Evolutionary conservation across 176 grass and related monocot species (phyloP), one percentile per base, ranked within the genome.

Genomic region (Lolium rigidum): DNA sequence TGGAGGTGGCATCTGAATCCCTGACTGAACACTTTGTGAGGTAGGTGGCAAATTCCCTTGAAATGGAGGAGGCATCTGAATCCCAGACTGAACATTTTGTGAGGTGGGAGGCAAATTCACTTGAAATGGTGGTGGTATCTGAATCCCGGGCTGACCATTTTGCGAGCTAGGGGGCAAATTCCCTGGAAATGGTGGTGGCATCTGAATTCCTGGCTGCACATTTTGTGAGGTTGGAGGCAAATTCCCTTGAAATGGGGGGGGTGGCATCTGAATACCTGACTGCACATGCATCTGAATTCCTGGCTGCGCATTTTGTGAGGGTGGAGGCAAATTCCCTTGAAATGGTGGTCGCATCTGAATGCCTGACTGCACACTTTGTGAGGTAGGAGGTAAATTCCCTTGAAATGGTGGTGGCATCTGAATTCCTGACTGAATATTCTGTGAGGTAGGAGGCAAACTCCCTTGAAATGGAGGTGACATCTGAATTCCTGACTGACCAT

Each of bases 331-430:
- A 87, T 86, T 88, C 73, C 77, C 82, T 71, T 94, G 92, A 85
- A 94, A 91, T 84, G 90, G 81, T 66, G 90, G 50, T 59, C 85
- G 72, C 78, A 91, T 94, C 82, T 73, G 70, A 71, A 71, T 21
- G 22, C 70, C 70, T 76, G 73, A 2, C 24, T 52, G 48, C 3
- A 54, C 73, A 76, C 54, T 76, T 18, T 54, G 73, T 76, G 73
- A 35, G 24, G 73, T 54, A 18, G 73, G 48, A 51, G 92, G 92
- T 35, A 97, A 90, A 87, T 84, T 88, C 73, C 73, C 85, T 71
- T 94, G 92, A 85, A 94, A 91, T 84, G 86, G 81, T 66, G 90
- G 58, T 59, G 88, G 65, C 83, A 90, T 94, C 82, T 73, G 70
- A 71, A 71, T 46, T 48, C 70, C 70, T 48, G n/a, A 73, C 70